Evolutionary conservation across 495 filamentous ascomycete genomes (phyloP), one percentile per base, ranked within the genome.

Genomic region (Penicillium flavigenum): DNA sequence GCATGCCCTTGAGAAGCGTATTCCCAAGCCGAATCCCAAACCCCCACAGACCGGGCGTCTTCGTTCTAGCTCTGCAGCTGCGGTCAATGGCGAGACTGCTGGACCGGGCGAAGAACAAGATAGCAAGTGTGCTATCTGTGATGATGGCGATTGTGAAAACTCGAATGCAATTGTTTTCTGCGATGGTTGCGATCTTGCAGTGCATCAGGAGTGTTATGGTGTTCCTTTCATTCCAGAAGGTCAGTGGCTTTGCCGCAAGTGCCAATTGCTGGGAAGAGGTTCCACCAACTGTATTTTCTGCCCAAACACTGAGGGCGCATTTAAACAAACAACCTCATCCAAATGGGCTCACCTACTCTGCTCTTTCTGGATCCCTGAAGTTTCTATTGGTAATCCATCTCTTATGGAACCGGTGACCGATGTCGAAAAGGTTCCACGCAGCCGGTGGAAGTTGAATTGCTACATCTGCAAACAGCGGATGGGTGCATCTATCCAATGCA

Each of bases 91-190:
- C 32, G 93, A 96, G 71, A 85, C 87, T 19, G 86, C 85, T 53
- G 89, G 77, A 5, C 72, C 84, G 4, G 92, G 91, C 24, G 94
- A 96, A 69, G 94, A 98, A 66, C 93, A 96, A 65, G 94, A 98
- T 63, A 96, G 86, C 69, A 98, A 97, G 70, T 99, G 94, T 65
- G 93, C 89, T 31, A 95, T 99, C 47, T 99, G 94, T 62, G 94
- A 98, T 68, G 94, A 98, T 67, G 95, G 94, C 29, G 94, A 99
- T 65, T 98, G 95, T 64, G 94, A 98, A 74, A 99, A 98, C 69
- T 91, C 92, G n/a, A 99, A 99, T 71, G 95, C 94, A 7, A 99
- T 99, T 65, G 95, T 99, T 22, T 99, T 98, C 73, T 99, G 94
- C 63, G 94, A 99, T 67, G 95, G 94, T 9, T 98, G 94, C 72